These are phyloP conservation scores for Diaporthe sp. DNA, from an alignment of 2,329 filamentous ascomycete genomes.

Conservation along the genomic window DNA sequence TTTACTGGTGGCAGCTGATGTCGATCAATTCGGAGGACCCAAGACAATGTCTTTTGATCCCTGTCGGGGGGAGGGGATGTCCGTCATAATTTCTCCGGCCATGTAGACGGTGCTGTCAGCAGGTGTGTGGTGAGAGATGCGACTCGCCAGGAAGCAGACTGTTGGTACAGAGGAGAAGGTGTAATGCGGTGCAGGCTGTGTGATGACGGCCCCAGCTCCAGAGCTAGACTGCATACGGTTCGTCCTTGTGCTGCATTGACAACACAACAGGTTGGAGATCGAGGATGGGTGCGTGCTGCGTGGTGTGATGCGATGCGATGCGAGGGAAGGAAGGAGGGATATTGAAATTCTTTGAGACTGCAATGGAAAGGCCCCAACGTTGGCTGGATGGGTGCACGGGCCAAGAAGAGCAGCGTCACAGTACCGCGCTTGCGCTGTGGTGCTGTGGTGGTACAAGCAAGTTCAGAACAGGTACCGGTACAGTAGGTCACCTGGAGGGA, in stretches of 20 bases:
- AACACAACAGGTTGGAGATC: conserved; percentile 9
- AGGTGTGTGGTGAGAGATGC: background rate
- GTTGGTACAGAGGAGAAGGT: background rate
- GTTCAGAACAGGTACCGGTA: background rate
- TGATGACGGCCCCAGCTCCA: background rate
- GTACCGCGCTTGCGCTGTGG: background rate
- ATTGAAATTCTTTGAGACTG: background rate
- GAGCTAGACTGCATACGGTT: background rate
- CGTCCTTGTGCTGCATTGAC: conserved; percentile 14
- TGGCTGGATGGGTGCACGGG: conserved; percentile 16
- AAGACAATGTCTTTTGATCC: background rate
- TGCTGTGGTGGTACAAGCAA: conserved; percentile 12
- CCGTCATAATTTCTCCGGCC: background rate
- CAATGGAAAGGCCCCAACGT: background rate
- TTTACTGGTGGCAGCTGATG: background rate
- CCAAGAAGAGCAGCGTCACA: background rate
- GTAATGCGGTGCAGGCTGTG: background rate
- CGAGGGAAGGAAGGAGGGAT: background rate
- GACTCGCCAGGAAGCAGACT: conserved; percentile 6
- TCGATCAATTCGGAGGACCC: background rate
- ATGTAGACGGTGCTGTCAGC: background rate
- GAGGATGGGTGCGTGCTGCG: background rate
- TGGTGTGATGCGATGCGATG: conserved; percentile 17
- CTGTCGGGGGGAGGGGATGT: background rate
- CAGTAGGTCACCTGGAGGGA: background rate